Percentiles rank a stretch among this genome's conserved stretches.
These are phyloP conservation scores for Xerocomus brunneocitrinus DNA, from an alignment of 768 basidiomycete genomes.

Conservation along the genomic window DNA sequence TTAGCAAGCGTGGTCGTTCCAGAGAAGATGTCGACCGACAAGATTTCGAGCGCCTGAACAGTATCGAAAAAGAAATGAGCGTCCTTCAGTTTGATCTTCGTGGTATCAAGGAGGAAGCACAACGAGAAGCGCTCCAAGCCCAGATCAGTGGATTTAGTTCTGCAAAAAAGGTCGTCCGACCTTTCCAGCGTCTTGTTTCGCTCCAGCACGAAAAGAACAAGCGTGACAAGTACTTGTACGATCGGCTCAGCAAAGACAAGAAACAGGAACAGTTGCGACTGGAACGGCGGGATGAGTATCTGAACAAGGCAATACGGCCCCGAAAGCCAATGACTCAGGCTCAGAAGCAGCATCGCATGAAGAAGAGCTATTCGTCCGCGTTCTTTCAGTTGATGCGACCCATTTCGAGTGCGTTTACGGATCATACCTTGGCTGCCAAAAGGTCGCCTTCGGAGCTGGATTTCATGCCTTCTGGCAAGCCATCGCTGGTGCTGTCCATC, in stretches of 20 bases:
- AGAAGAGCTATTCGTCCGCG: constrained; percentile 80
- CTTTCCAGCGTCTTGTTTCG: constrained; percentile 60
- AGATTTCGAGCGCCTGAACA: constrained; percentile 72
- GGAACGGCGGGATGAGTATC: constrained; percentile 70
- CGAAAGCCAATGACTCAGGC: constrained; percentile 46
- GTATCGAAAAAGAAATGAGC: constrained; percentile 66
- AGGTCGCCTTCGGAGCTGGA: constrained; percentile 71
- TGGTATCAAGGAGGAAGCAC: constrained; percentile 70
- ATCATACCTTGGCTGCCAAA: constrained; percentile 47
- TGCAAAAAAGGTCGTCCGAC: constrained; percentile 52
- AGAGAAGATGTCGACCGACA: constrained; percentile 57
- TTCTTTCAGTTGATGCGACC: constrained; percentile 88
- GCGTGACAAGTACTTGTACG: constrained; percentile 65
- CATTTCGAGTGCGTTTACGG: constrained; percentile 79
- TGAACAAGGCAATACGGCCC: constrained; percentile 66
- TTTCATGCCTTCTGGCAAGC: constrained; percentile 68
- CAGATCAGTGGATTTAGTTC: constrained; percentile 41
- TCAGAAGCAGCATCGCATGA: constrained; percentile 79
- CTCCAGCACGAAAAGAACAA: constrained; percentile 79
- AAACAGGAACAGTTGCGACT: constrained; percentile 65
- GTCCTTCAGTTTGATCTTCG: constrained; percentile 64
- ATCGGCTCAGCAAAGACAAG: constrained; percentile 71
- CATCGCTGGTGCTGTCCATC: constrained; percentile 68
- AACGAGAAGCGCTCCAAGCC: constrained; percentile 53
- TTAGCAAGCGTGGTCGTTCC: constrained; percentile 38